A percentile compares a stretch with the other conserved stretches of the same genome.
Evolutionary conservation across 2,329 filamentous ascomycete genomes (phyloP).

Genomic region (Penicillium sp.): DNA sequence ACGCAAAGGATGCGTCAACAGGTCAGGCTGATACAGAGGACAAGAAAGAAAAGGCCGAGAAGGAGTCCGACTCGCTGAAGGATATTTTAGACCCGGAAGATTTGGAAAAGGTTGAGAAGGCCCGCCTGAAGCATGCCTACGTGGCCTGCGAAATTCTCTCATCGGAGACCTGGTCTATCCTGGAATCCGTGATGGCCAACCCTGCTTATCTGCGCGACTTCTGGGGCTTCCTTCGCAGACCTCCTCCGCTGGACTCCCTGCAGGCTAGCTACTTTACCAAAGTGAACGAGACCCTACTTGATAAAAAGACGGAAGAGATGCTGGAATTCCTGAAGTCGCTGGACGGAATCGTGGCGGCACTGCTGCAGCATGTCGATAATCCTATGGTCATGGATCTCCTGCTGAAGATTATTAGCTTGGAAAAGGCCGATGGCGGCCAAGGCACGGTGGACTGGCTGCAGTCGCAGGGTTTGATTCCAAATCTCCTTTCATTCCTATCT

Average conservation of each 20-base stretch:
- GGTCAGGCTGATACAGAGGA: constrained; percentile 24
- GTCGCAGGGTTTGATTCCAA: constrained; percentile 83
- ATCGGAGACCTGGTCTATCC: constrained; percentile 95
- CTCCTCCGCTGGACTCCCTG: constrained; percentile 85
- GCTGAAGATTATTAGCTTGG: constrained; percentile 93
- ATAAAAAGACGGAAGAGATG: constrained; percentile 99
- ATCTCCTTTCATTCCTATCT: constrained; percentile 81
- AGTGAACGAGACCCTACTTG: constrained; percentile 95
- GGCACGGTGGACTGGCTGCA: constrained; percentile 98
- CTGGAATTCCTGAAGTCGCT: constrained; percentile 83
- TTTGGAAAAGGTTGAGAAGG: constrained; percentile 80
- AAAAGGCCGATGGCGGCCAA: constrained; percentile 86
- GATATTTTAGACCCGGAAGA: constrained; percentile 46
- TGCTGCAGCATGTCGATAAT: constrained; percentile 92
- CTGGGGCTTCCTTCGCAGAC: constrained; percentile 84
- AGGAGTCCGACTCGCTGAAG: constrained; percentile 40
- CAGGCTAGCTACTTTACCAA: constrained; percentile 99
- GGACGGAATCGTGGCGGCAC: constrained; percentile 77
- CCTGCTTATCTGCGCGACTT: constrained; percentile 77
- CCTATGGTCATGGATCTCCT: constrained; percentile 98
- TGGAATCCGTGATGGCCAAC: constrained; percentile 88
- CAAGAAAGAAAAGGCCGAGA: constrained; percentile 46
- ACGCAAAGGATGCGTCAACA: constrained; percentile 26
- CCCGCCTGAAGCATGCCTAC: constrained; percentile 90
- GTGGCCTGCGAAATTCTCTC: constrained; percentile 91